These are phyloP conservation scores for Picea glauca DNA, from an alignment of 75 land plant species.

Conservation along the genomic window DNA sequence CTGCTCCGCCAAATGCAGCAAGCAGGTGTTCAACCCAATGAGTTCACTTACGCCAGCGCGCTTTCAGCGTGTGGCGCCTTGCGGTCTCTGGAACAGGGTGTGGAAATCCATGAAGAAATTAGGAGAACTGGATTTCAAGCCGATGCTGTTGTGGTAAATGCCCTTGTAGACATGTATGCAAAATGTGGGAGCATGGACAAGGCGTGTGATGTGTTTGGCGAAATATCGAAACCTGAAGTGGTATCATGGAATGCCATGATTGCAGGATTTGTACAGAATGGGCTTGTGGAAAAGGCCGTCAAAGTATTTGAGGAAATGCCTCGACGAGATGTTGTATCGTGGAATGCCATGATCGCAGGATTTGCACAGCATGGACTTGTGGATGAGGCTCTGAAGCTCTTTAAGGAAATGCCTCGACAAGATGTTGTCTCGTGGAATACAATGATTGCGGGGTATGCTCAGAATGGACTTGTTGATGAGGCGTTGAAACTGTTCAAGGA, in stretches of 20 bases:
- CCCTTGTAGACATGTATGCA: slow-evolving; percentile 57
- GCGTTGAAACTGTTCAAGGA: neutral
- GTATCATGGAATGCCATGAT: slow-evolving; percentile 64
- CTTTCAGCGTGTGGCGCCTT: slow-evolving; percentile 51
- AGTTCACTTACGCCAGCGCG: slow-evolving; percentile 48
- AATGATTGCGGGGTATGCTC: neutral
- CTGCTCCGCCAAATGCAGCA: slow-evolving; percentile 48
- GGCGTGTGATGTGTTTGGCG: slow-evolving; percentile 39
- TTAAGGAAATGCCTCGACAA: neutral
- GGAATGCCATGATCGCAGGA: neutral
- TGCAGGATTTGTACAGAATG: slow-evolving; percentile 47
- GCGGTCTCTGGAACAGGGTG: slow-evolving; percentile 45
- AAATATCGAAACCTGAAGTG: slow-evolving; percentile 39
- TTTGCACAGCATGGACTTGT: neutral
- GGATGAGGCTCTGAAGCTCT: neutral
- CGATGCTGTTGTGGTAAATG: slow-evolving; percentile 48
- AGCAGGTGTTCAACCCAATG: slow-evolving; percentile 38
- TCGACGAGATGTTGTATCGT: no score
- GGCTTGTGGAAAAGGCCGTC: slow-evolving; percentile 39
- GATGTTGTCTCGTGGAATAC: neutral
- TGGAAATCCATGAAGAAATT: slow-evolving; percentile 42
- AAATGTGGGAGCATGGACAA: slow-evolving; percentile 57
- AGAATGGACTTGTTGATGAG: neutral
- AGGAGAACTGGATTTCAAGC: slow-evolving; percentile 30
- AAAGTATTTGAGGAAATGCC: slow-evolving; percentile 41